Percentiles rank a stretch among this genome's conserved stretches.
phyloP scores from a whole-genome alignment of 2,329 filamentous ascomycete genomes.

The Chaetomium olivaceum region DNA sequence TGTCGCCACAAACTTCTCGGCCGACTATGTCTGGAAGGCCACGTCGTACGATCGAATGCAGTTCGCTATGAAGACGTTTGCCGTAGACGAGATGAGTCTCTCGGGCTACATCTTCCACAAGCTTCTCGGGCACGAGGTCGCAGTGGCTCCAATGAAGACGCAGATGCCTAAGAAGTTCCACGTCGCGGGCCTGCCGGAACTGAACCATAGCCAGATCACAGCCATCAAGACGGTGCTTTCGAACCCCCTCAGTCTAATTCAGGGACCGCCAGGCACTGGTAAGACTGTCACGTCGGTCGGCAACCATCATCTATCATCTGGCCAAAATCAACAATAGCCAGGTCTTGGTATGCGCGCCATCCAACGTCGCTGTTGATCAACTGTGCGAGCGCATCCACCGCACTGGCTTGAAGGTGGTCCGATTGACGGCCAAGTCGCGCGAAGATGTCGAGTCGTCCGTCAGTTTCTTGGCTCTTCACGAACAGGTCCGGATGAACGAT shows the following conservation, averaged over 20 bases:
- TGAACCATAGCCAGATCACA: slow-evolving; percentile 94
- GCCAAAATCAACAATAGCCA: slow-evolving; percentile 94
- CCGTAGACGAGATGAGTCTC: slow-evolving; percentile 95
- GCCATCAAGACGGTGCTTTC: slow-evolving; percentile 94
- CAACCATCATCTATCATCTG: slow-evolving; percentile 97
- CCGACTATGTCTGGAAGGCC: slow-evolving; percentile 99
- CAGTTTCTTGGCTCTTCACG: slow-evolving; percentile 89
- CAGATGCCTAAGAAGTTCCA: slow-evolving; percentile 96
- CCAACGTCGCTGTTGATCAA: slow-evolving; percentile 97
- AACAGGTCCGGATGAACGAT: slow-evolving; percentile 97
- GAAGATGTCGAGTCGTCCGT: slow-evolving; percentile 99
- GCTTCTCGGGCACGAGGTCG: slow-evolving; percentile 90
- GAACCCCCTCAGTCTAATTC: slow-evolving; percentile 91
- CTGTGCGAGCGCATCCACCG: slow-evolving; percentile 95
- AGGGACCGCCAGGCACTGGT: slow-evolving; percentile 93
- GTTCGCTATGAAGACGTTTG: slow-evolving; percentile 98
- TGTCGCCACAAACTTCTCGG: slow-evolving; percentile 95
- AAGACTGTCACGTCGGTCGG: slow-evolving; percentile 97
- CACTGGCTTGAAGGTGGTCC: slow-evolving; percentile 93
- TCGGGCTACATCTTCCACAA: slow-evolving; percentile 99
- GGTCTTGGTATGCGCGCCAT: slow-evolving; percentile 93
- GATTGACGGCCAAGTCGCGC: slow-evolving; percentile 96
- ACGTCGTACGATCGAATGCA: slow-evolving; percentile 99
- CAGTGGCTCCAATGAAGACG: slow-evolving; percentile 91
- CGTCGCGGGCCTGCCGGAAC: slow-evolving; percentile 87